These are phyloP conservation scores for Magnaporthales sp. DNA, from an alignment of 2,329 filamentous ascomycete genomes.

Conservation along the genomic window DNA sequence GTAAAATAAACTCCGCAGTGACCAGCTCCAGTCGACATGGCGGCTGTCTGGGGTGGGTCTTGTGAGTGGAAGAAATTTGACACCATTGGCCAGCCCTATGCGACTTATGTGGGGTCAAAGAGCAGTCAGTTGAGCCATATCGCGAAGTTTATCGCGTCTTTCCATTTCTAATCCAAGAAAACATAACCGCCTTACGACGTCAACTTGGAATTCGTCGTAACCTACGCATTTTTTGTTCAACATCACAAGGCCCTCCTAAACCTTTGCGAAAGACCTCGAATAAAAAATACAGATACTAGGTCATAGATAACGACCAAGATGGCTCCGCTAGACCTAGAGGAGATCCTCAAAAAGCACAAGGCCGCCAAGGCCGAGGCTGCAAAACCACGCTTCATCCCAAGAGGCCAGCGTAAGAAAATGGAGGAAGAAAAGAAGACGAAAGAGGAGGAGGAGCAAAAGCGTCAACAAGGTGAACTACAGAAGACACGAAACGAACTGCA, in stretches of 20 bases:
- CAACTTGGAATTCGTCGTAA: too few relatives aligned
- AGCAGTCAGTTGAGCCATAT: background rate
- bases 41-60: too few relatives aligned
- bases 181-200: background rate
- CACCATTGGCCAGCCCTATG: background rate
- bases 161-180: background rate
- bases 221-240: background rate
- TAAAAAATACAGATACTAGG: background rate
- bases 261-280: background rate
- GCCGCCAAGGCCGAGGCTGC: constrained; percentile 75
- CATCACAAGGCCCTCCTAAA: background rate
- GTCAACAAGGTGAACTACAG: constrained; percentile 27
- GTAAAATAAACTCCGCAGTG: too few relatives aligned
- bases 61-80: background rate
- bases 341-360: constrained; percentile 76
- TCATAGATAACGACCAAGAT: constrained; percentile 9
- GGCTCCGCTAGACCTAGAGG: constrained; percentile 70
- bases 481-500: constrained; percentile 49
- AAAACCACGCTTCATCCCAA: constrained; percentile 80
- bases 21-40: too few relatives aligned
- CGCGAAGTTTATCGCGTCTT: background rate
- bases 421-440: constrained; percentile 42
- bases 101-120: background rate
- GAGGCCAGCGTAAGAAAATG: constrained; percentile 51
- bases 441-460: constrained; percentile 59